These are phyloP conservation scores for Candida xyloterini DNA, from an alignment of 805 yeast species.

Conservation along the genomic window DNA sequence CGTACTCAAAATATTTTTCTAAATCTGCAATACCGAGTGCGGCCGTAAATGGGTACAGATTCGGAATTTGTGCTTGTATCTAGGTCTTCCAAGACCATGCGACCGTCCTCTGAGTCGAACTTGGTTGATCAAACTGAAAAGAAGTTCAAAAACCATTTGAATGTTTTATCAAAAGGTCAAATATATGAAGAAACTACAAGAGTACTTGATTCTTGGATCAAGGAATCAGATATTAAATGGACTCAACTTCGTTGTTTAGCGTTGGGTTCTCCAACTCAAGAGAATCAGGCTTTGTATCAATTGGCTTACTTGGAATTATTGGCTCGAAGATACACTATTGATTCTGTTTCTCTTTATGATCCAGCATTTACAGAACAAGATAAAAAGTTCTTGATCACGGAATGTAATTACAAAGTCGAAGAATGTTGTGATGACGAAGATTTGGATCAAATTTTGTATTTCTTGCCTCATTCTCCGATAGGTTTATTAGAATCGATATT, in stretches of 20 bases:
- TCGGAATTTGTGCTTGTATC: constrained; percentile 2
- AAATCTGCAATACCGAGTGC: constrained; percentile 2
- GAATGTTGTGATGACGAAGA: constrained; percentile 6
- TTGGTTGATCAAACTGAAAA: background rate
- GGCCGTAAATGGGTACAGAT: constrained; percentile 1
- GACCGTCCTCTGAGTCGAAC: background rate
- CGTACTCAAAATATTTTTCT: background rate
- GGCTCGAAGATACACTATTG: constrained; percentile 8
- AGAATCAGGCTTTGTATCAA: constrained; percentile 28
- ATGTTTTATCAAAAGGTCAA: background rate
- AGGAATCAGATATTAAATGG: constrained; percentile 3
- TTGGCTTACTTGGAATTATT: constrained; percentile 25
- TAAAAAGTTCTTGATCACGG: constrained; percentile 12
- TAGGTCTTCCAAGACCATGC: background rate
- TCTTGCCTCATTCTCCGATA: constrained; percentile 36
- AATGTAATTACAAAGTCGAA: constrained; percentile 17
- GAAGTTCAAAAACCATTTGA: background rate
- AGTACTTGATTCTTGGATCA: constrained; percentile 1
- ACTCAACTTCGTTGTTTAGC: constrained; percentile 30
- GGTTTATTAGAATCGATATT: constrained; percentile 28
- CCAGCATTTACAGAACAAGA: constrained; percentile 31
- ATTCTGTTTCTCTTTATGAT: constrained; percentile 29
- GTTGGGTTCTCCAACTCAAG: constrained; percentile 27
- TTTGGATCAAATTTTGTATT: constrained; percentile 19
- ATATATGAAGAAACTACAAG: background rate